Evolutionary conservation across 2,329 filamentous ascomycete genomes (phyloP).

Genomic region (Lachnellula suecica): DNA sequence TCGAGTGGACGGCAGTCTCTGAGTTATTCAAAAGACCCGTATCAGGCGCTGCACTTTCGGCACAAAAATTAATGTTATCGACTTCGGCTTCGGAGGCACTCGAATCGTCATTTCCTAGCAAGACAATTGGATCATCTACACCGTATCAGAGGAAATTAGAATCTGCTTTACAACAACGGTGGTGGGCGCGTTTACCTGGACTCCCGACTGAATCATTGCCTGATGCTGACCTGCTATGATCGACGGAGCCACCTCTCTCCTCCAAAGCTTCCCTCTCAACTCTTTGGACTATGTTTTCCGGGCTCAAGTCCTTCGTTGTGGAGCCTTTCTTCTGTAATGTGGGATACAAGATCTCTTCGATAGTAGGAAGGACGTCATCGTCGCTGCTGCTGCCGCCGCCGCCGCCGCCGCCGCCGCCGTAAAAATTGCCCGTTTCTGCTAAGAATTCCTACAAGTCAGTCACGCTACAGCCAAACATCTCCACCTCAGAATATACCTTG

Average conservation of each 20-base stretch:
- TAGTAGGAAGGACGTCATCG: slow-evolving; percentile 10
- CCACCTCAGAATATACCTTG: slow-evolving; percentile 5
- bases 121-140: slow-evolving; percentile 18
- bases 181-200: slow-evolving; percentile 12
- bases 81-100: slow-evolving; percentile 10
- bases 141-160: slow-evolving; percentile 13
- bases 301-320: slow-evolving; percentile 6
- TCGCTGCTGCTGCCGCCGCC: slow-evolving; percentile 8
- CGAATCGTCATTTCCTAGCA: slow-evolving; percentile 3
- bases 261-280: slow-evolving; percentile 11
- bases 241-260: slow-evolving; percentile 6
- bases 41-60: slow-evolving; percentile 2
- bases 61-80: slow-evolving; percentile 7
- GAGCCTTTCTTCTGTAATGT: slow-evolving; percentile 16
- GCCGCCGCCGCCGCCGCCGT: slow-evolving; percentile 5
- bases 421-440: slow-evolving; percentile 6
- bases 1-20: too few relatives aligned
- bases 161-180: slow-evolving; percentile 13
- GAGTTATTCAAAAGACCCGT: slow-evolving; percentile 5
- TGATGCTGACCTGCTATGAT: slow-evolving; percentile 11
- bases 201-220: slow-evolving; percentile 12
- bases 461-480: slow-evolving; percentile 6
- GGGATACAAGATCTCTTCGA: slow-evolving; percentile 17
- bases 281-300: slow-evolving; percentile 8
- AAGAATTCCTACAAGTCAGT: slow-evolving; percentile 5